Base-by-base conservation (phyloP, 345 rosid species). In the Euphorbia tirucalli region DNA sequence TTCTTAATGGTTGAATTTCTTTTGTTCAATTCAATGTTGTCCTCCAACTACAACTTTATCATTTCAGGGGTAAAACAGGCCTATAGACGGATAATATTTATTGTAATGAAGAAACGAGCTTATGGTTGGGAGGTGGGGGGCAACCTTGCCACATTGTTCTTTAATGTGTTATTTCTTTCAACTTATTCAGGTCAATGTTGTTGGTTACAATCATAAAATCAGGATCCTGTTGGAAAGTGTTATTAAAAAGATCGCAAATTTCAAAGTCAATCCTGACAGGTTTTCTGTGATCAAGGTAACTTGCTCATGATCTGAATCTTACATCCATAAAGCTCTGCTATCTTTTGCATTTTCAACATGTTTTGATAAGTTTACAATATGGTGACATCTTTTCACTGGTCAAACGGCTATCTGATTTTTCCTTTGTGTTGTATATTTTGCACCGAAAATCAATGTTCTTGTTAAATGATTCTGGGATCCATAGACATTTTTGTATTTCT, bases 141-240 rank as follows among this genome's bases (percentile, higher is more conserved):
- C 30, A 56, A 13, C 27, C 31, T 22, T 7, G 31, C 1, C 30
- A 19, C 11, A 56, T 2, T 56, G 30, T 22, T 56, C 59, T 48
- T 65, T 70, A 43, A 54, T 65, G 43, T 28, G 44, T 37, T 68
- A 21, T 28, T 55, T 5, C 19, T n/a, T 25, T 30, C 66, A 72
- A 68, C 43, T 64, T 67, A 22, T 75, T 66, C 49, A 94, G 97
- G 88, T 94, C 75, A 87, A 87, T 41, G 75, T 95, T 79, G 28
- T 82, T 74, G 98, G 98, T 75, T 94, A 92, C 81, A 92, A 92
- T 82, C 89, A 94, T 89, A 94, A 92, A 70, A 67, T 94, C 82
- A 87, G 88, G 82, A 87, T 74, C 82, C 80, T 94, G 69, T 80
- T 94, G 83, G 95, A 92, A 75, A 88, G 88, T 59, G 82, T 94